Base-by-base conservation (phyloP, 2,329 filamentous ascomycete species). In the Lasiodiplodia gonubiensis region DNA sequence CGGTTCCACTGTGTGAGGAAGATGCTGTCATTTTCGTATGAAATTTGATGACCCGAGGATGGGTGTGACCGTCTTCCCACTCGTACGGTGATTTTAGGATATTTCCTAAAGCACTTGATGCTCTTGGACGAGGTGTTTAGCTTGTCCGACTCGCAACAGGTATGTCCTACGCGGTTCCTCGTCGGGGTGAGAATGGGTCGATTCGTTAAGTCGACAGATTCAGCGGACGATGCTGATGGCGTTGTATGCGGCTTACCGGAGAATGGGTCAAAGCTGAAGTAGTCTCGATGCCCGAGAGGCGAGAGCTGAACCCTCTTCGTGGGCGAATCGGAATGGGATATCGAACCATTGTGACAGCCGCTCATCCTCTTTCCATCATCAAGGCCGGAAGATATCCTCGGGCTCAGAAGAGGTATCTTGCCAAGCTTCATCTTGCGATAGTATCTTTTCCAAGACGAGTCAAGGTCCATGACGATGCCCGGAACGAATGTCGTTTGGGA, bases 391-490 rank as follows among this genome's bases (percentile, higher is more conserved):
- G 35, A 16, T 8, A 8, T 8, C 12, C 18, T 25, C 1, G 61
- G 61, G 21, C 49, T 53, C 25, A 64, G 25, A 25, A 64, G 48
- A 30, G 61, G 61, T 7, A 54, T 46, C 14, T 46, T 64, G 35
- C 37, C 49, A 18, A 64, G 61, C 37, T 33, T 53, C 49, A 54
- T 46, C n/a, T 30, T 49, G 37, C 61, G 61, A 23, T 48, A 64
- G 49, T 8, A 54, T 30, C n/a, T 64, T 25, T n/a, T 64, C 61
- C 61, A 53, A 23, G 61, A 64, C 23, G 48, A 54, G 23, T 64
- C 61, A 18, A 18, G 49, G n/a, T 54, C 51, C 21, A 35, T 46
- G 16, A 64, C 30, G 12, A 53, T 46, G 37, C 61, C 37, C 16
- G 51, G 59, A 25, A 63, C 37, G 61, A 64, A 64, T 35, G 39